Percentiles rank a stretch among this genome's conserved stretches.
Evolutionary conservation across 352 stramenopile species (phyloP).

Genomic region (Phytophthora hybrid): DNA sequence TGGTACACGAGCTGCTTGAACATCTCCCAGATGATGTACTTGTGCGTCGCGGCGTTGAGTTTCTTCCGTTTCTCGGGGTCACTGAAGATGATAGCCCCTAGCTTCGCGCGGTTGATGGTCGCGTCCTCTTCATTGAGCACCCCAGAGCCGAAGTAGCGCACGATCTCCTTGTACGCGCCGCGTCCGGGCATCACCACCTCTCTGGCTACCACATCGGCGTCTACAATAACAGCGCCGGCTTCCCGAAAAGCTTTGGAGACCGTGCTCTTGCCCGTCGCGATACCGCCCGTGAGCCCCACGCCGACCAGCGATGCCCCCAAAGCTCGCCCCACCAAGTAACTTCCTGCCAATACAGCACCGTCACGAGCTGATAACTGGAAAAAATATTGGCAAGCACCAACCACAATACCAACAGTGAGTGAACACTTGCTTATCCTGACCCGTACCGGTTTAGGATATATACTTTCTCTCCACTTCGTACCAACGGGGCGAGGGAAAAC

Average conservation of each 20-base stretch:
- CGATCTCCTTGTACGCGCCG: constrained; percentile 80
- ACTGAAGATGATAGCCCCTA: constrained; percentile 88
- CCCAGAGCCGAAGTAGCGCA: constrained; percentile 68
- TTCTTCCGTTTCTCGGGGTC: constrained; percentile 73
- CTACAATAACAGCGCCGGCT: constrained; percentile 76
- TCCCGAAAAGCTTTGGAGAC: constrained; percentile 72
- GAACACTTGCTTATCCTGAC: background rate
- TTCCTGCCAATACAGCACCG: constrained; percentile 28
- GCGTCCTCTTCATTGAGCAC: constrained; percentile 81
- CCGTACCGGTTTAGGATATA: constrained; percentile 8
- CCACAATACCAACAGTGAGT: constrained; percentile 9
- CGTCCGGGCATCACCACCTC: constrained; percentile 82
- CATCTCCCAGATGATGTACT: constrained; percentile 90
- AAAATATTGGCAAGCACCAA: background rate
- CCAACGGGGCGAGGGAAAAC: constrained; percentile 49
- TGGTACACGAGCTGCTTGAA: constrained; percentile 87
- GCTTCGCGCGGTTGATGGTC: constrained; percentile 85
- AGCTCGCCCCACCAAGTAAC: constrained; percentile 49
- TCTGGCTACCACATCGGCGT: constrained; percentile 83
- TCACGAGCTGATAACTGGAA: constrained; percentile 53
- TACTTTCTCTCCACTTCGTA: constrained; percentile 25
- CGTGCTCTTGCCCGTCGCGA: constrained; percentile 87
- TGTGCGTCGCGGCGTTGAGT: constrained; percentile 87
- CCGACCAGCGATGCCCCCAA: constrained; percentile 72
- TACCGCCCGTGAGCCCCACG: constrained; percentile 84